Evolutionary conservation across 23 red algal species (phyloP).

Genomic region (Gracilaria domingensis): DNA sequence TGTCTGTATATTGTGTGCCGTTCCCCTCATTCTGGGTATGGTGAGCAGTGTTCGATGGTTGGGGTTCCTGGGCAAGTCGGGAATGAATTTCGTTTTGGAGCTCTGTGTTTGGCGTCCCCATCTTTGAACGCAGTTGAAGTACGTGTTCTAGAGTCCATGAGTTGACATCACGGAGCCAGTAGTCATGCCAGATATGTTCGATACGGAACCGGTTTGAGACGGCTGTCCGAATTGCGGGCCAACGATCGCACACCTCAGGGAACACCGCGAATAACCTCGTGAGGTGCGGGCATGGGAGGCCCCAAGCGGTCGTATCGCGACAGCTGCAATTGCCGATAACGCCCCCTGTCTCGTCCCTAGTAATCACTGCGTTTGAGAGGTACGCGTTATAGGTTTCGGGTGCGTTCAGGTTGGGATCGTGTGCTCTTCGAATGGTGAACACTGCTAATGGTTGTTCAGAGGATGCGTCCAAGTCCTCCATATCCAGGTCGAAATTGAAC

Average conservation of each 20-base stretch:
- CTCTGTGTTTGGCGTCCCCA: neutral
- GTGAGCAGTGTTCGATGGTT: neutral
- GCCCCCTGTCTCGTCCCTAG: neutral
- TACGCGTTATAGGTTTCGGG: neutral
- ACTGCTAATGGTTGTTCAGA: too few relatives aligned
- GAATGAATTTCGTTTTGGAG: neutral
- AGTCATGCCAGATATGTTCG: neutral
- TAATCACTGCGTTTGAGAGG: neutral
- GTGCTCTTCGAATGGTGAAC: too few relatives aligned
- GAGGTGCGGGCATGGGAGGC: neutral
- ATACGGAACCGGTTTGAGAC: neutral
- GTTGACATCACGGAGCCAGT: neutral
- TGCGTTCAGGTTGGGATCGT: too few relatives aligned
- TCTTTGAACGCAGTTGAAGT: neutral
- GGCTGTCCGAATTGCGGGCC: neutral
- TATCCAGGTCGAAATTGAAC: too few relatives aligned
- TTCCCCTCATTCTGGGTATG: too few relatives aligned
- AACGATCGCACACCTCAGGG: neutral
- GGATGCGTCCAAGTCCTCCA: too few relatives aligned
- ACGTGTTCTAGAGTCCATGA: neutral
- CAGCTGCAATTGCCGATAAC: neutral
- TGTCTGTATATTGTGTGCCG: too few relatives aligned
- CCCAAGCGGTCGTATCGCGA: neutral
- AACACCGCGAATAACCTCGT: neutral
- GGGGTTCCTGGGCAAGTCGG: neutral